phyloP scores from a whole-genome alignment of 2,329 filamentous ascomycete genomes.

The Microdochium trichocladiopsis region DNA sequence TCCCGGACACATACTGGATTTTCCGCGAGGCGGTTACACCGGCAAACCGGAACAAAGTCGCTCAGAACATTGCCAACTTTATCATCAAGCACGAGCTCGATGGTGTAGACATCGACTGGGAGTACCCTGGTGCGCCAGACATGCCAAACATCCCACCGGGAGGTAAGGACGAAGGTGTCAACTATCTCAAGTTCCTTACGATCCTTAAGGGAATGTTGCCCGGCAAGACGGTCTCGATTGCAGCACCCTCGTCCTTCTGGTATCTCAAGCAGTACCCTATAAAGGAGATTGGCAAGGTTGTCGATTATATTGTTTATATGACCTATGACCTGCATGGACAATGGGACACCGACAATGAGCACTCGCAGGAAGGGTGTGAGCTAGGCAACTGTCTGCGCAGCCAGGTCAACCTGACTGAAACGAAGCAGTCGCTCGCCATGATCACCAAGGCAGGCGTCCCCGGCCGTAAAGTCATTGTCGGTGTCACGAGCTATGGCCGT shows the following conservation, averaged over 20 bases:
- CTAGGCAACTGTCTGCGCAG: constrained; percentile 8
- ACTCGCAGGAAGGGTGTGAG: constrained; percentile 1
- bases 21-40: too few relatives aligned
- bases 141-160: too few relatives aligned
- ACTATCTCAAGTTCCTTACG: too few relatives aligned
- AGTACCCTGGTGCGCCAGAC: too few relatives aligned
- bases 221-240: constrained; percentile 8
- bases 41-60: too few relatives aligned
- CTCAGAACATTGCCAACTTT: too few relatives aligned
- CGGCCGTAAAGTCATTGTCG: constrained; percentile 1
- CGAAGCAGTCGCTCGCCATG: constrained; percentile 9
- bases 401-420: constrained; percentile 13
- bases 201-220: too few relatives aligned
- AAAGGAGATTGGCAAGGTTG: constrained; percentile 4
- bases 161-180: too few relatives aligned
- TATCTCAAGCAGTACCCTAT: constrained; percentile 14
- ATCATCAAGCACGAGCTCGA: too few relatives aligned
- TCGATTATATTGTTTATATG: constrained; percentile 16
- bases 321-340: constrained; percentile 6
- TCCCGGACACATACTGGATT: too few relatives aligned
- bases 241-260: constrained; percentile 16
- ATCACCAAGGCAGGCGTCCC: too few relatives aligned
- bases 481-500: constrained; percentile 1
- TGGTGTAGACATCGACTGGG: too few relatives aligned
- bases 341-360: constrained; percentile 10